A percentile compares a stretch with the other conserved stretches of the same genome.
phyloP scores from a whole-genome alignment of 1,139 yeast genomes.

The Yamadazyma songkhlaensis region DNA sequence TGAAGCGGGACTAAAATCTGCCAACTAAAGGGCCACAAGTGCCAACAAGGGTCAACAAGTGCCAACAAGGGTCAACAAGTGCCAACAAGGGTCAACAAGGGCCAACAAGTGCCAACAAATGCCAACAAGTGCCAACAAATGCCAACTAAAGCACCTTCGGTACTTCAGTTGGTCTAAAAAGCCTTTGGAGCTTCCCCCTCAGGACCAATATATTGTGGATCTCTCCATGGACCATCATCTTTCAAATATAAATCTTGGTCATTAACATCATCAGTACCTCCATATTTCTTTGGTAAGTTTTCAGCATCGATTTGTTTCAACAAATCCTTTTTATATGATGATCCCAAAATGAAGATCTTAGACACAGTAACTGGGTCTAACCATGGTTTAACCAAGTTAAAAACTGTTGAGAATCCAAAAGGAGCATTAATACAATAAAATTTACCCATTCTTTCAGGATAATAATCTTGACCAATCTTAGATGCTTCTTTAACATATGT shows the following conservation, averaged over 20 bases:
- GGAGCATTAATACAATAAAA: slow-evolving; percentile 96
- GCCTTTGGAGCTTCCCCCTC: slow-evolving; percentile 83
- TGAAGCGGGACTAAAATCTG: too few species aligned
- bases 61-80: too few species aligned
- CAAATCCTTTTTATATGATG: slow-evolving; percentile 75
- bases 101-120: too few species aligned
- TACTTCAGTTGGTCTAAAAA: too few species aligned
- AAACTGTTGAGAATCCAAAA: slow-evolving; percentile 94
- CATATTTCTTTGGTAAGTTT: slow-evolving; percentile 87
- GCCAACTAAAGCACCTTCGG: too few species aligned
- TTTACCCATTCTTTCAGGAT: slow-evolving; percentile 99
- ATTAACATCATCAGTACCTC: slow-evolving; percentile 70
- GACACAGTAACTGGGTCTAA: slow-evolving; percentile 97
- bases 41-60: too few species aligned
- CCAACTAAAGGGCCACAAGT: too few species aligned
- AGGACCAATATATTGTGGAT: slow-evolving; percentile 74
- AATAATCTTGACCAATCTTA: slow-evolving; percentile 90
- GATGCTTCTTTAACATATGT: slow-evolving; percentile 92
- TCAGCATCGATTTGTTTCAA: slow-evolving; percentile 90
- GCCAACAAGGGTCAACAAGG: too few species aligned
- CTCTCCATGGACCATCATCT: slow-evolving; percentile 98
- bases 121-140: too few species aligned
- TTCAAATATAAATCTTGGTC: slow-evolving; percentile 83
- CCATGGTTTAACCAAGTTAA: slow-evolving; percentile 86
- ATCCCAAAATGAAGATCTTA: slow-evolving; percentile 85